These are phyloP conservation scores for Leccinum fuscescens DNA, from an alignment of 1,284 basidiomycete species.

Conservation along the genomic window DNA sequence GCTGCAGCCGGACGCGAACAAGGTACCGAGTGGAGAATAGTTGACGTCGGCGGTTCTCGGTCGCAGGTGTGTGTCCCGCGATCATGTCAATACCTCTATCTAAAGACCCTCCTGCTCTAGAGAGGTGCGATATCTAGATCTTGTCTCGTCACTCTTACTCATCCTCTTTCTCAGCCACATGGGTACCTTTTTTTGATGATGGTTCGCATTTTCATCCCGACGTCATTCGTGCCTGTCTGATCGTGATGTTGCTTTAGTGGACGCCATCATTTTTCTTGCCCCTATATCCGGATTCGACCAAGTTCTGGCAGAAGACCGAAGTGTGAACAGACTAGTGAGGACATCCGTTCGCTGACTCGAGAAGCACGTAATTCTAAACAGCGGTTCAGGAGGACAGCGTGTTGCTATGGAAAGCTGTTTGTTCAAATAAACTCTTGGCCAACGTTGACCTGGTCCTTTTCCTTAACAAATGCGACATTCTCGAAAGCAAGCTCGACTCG, in stretches of 20 bases:
- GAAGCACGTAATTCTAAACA: neutral
- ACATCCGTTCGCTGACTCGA: constrained; percentile 3
- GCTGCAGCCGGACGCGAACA: constrained; percentile 62
- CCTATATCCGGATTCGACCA: constrained; percentile 81
- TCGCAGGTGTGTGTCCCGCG: constrained; percentile 53
- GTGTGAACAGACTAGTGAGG: constrained; percentile 67
- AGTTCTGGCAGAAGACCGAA: constrained; percentile 65
- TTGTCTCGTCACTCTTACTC: neutral
- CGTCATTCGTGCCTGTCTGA: neutral
- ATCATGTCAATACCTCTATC: constrained; percentile 3
- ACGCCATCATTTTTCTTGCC: constrained; percentile 79
- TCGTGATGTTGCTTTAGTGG: constrained; percentile 39
- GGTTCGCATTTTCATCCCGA: constrained; percentile 39
- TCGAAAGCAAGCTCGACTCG: constrained; percentile 60
- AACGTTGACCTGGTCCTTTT: constrained; percentile 74
- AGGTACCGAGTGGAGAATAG: constrained; percentile 76
- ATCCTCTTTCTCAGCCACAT: constrained; percentile 44
- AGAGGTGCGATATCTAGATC: constrained; percentile 22
- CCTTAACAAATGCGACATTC: constrained; percentile 78
- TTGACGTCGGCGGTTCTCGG: constrained; percentile 76
- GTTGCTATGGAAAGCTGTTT: constrained; percentile 76
- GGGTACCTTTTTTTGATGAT: constrained; percentile 76
- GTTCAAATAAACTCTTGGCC: constrained; percentile 69
- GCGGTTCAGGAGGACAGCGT: constrained; percentile 69
- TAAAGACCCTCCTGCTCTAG: constrained; percentile 16